Conservation (phyloP, 1,284 basidiomycete species). For the Meripilus lineatus region DNA sequence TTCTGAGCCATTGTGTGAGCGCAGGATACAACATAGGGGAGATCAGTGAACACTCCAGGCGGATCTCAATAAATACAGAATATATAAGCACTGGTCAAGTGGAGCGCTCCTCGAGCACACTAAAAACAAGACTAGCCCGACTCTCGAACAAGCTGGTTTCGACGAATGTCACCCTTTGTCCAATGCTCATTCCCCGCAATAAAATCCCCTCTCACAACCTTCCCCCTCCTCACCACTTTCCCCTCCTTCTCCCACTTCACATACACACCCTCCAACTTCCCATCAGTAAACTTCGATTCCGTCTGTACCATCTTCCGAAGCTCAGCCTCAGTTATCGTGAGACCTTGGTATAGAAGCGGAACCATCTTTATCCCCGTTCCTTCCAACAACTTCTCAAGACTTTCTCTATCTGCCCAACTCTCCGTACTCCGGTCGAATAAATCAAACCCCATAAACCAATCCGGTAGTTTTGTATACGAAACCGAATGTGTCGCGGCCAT, state of each 20-base stretch:
- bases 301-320: conserved; percentile 40
- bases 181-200: conserved; percentile 64
- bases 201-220: conserved; percentile 59
- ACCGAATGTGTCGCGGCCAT: conserved; percentile 58
- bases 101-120: too few species aligned
- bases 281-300: conserved; percentile 43
- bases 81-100: too few species aligned
- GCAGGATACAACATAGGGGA: too few species aligned
- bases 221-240: conserved; percentile 40
- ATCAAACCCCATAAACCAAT: conserved; percentile 55
- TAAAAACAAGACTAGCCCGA: too few species aligned
- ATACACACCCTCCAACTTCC: conserved; percentile 54
- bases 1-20: too few species aligned
- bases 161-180: conserved; percentile 39
- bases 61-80: too few species aligned
- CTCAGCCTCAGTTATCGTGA: conserved; percentile 34
- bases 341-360: conserved; percentile 37
- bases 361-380: conserved; percentile 38
- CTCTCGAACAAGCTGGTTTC: too few species aligned
- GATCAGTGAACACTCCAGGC: too few species aligned
- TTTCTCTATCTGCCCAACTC: conserved; percentile 36
- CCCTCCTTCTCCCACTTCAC: conserved; percentile 46
- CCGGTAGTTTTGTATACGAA: conserved; percentile 46
- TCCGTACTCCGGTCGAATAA: conserved; percentile 47
- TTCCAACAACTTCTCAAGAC: conserved; percentile 32